phyloP scores from a whole-genome alignment of 148 eudicot species.

The Cornus controversa region DNA sequence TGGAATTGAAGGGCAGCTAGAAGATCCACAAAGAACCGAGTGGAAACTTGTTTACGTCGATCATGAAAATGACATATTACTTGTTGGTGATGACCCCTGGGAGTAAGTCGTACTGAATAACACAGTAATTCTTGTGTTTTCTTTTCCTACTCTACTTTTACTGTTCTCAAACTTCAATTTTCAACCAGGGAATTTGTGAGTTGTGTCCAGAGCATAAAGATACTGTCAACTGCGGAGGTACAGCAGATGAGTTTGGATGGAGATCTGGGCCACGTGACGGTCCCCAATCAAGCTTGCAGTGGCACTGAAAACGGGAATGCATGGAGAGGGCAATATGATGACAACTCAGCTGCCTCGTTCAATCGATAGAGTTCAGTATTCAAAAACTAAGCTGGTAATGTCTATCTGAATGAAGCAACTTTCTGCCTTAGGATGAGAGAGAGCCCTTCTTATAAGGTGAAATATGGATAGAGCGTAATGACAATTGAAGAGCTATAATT shows the following conservation, averaged over 20 bases:
- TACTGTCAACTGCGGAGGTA: conserved; percentile 85
- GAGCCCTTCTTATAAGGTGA: background rate
- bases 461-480: background rate
- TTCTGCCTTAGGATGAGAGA: background rate
- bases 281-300: conserved; percentile 84
- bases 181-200: conserved; percentile 83
- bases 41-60: conserved; percentile 98
- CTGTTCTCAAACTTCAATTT: background rate
- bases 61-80: conserved; percentile 90
- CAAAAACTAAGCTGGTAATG: background rate
- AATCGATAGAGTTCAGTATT: conserved; percentile 38
- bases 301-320: conserved; percentile 86
- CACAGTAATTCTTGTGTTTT: background rate
- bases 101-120: conserved; percentile 59
- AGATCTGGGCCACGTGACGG: conserved; percentile 60
- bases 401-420: background rate
- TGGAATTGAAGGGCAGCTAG: conserved; percentile 91
- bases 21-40: conserved; percentile 85
- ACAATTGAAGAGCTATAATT: background rate
- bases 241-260: conserved; percentile 98
- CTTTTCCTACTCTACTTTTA: conserved; percentile 8
- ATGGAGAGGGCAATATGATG: conserved; percentile 86
- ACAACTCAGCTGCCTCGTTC: conserved; percentile 78
- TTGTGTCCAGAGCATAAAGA: conserved; percentile 96
- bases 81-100: conserved; percentile 99